Evolutionary conservation across 805 yeast species (phyloP), one percentile per base, ranked within the genome.

Genomic region (Wickerhamiella parazyma): DNA sequence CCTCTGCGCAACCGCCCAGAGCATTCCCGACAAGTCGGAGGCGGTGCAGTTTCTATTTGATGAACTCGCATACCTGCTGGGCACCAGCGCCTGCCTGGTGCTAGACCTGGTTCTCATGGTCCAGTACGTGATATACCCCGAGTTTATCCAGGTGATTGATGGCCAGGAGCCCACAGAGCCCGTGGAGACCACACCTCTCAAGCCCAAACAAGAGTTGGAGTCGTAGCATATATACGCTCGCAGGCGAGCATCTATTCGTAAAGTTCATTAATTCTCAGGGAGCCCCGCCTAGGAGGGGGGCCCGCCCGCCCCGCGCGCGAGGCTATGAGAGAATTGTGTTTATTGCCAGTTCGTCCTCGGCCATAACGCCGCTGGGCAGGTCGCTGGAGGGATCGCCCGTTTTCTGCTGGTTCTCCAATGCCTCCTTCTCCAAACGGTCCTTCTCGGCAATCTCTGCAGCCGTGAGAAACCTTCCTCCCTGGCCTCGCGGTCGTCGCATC

Each of bases 401-500:
- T 18, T 11, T 20, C 7, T 33, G 33, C 16, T 40, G 38, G 19
- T 40, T 20, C 11, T 5, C 18, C 19, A 20, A 29, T 11, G 28
- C 29, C 19, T 33, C 38, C 16, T 50, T 57, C 42, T 59, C 68
- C 47, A 58, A 58, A 42, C 68, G 57, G 41, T 76, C 80, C 45
- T 71, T 64, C 48, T 71, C 79, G 10, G 74, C 78, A 36, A 73
- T 80, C 49, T 75, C 83, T 9, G 95, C 94, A 11, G 97, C 95
- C 0, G 99, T 91, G 47, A 91, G 64, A 53, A 91, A 91, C 48
- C 99, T 70, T 6, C 99, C 99, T 25, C 98, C 98, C 65, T 91
- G 97, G 21, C 99, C 99, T 54, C 99, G 75, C 12, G 98, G 97
- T 60, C 99, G 74, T 58, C 97, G 73, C 98, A 91, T 91, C 2